Evolutionary conservation across 345 rosid genomes (phyloP), one percentile per base, ranked within the genome.

Genomic region (Citrus medica): DNA sequence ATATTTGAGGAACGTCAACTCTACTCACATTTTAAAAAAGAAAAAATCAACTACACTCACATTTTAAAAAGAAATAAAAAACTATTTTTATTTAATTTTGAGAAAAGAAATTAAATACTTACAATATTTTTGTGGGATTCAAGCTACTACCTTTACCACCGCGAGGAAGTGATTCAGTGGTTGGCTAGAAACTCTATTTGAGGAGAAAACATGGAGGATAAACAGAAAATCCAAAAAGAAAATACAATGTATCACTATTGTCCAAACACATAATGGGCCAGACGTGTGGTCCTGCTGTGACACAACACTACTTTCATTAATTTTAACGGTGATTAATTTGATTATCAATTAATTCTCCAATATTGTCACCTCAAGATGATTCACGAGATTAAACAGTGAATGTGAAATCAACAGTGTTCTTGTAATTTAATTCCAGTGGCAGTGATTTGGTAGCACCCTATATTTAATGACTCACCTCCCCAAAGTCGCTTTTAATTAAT

Each of bases 11-110:
- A 0, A 35, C 7, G 7, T 5, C 37, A 35, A 35, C 1, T 5
- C 7, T 5, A 35, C 37, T 35, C 37, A 33, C 6, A 33, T 33
- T 33, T 33, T 0, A 0, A 33, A 33, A 33, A 0, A 0, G 0
- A 33, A 0, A 32, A 33, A 0, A 33, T 33, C 1, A 33, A 33
- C 6, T 4, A 33, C 6, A 33, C 35, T 33, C 35, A 33, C 3
- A 4, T 33, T 33, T 33, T 0, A 0, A 33, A 33, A 33, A 0
- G 1, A 33, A 33, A 33, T n/a, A n/a, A 33, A 35, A 35, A 35
- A 35, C 0, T 35, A 0, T 35, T 35, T 35, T 6, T 35, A 35
- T 1, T 35, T 0, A 35, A 35, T 5, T 35, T 6, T 35, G 1
- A 6, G 0, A 1, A 35, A 35, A 1, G 1, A 6, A 5, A 35